phyloP scores from a whole-genome alignment of 106 monocot genomes.

The Dioscorea dumetorum region DNA sequence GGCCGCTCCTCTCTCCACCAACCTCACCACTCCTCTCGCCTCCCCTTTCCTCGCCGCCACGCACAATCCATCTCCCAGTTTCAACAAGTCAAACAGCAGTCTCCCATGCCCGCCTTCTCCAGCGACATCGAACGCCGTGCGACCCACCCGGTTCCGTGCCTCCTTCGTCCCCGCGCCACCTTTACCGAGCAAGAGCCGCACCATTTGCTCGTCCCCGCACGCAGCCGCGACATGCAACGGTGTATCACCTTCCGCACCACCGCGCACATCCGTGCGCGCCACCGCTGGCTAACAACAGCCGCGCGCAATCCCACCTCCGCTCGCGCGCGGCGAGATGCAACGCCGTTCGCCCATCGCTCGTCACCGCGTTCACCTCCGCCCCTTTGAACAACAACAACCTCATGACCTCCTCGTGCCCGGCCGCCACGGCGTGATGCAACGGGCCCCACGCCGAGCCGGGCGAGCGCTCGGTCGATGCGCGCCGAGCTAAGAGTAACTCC shows the following conservation, averaged over 20 bases:
- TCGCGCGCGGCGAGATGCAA: conserved; percentile 30
- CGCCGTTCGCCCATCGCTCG: conserved; percentile 38
- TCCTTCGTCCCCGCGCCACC: conserved; percentile 24
- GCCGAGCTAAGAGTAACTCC: conserved; percentile 36
- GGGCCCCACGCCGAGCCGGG: conserved; percentile 14
- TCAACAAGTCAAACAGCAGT: conserved; percentile 31
- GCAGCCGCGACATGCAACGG: conserved; percentile 38
- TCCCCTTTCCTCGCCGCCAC: conserved; percentile 48
- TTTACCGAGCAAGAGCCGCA: conserved; percentile 16
- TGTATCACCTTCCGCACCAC: conserved; percentile 29
- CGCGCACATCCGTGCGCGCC: conserved; percentile 26
- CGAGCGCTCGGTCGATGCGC: conserved; percentile 26
- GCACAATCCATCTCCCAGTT: conserved; percentile 15
- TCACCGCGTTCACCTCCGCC: conserved; percentile 16
- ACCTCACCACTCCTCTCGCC: background rate
- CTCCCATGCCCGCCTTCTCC: conserved; percentile 24
- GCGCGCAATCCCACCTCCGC: conserved; percentile 21
- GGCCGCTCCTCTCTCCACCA: conserved; percentile 30
- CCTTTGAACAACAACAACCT: conserved; percentile 32
- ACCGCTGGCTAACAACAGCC: conserved; percentile 23
- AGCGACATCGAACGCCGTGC: conserved; percentile 40
- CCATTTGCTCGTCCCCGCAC: conserved; percentile 33
- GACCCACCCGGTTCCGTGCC: conserved; percentile 25
- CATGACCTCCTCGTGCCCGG: conserved; percentile 30
- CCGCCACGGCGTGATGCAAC: conserved; percentile 31